Conservation (phyloP, 192 early-diverging fungal genomes). For the Endogone sp. region DNA sequence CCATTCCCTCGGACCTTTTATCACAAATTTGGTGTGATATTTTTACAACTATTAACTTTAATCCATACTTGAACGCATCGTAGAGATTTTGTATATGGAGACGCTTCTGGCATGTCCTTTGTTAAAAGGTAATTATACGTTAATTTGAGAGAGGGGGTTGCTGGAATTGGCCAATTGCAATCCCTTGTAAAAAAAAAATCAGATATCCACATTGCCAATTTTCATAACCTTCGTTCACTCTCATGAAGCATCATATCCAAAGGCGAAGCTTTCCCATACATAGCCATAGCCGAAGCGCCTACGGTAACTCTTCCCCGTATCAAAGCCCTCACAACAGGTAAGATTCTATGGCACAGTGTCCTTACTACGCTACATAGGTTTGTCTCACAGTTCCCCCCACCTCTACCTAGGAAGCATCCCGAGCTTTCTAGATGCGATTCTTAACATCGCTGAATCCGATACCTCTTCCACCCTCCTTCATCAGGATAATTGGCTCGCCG, state of each 20-base stretch:
- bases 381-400: neutral
- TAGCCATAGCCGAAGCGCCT: constrained; percentile 56
- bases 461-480: constrained; percentile 48
- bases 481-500: constrained; percentile 76
- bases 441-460: constrained; percentile 77
- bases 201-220: constrained; percentile 2
- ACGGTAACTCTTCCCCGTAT: constrained; percentile 80
- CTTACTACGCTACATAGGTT: neutral
- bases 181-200: neutral
- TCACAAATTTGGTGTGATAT: no score
- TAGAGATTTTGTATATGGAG: constrained; percentile 70
- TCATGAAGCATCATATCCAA: constrained; percentile 44
- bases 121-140: constrained; percentile 58
- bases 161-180: constrained; percentile 14
- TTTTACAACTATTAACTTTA: no score
- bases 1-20: no score
- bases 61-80: no score
- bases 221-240: no score
- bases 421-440: constrained; percentile 75
- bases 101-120: constrained; percentile 61
- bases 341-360: neutral
- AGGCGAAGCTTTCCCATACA: constrained; percentile 44
- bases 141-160: no score
- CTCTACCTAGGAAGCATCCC: constrained; percentile 54
- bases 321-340: constrained; percentile 76